Percentiles rank a stretch among this genome's conserved stretches.
Evolutionary conservation across 1,284 basidiomycete species (phyloP).

Genomic region (Puccinia triticina): DNA sequence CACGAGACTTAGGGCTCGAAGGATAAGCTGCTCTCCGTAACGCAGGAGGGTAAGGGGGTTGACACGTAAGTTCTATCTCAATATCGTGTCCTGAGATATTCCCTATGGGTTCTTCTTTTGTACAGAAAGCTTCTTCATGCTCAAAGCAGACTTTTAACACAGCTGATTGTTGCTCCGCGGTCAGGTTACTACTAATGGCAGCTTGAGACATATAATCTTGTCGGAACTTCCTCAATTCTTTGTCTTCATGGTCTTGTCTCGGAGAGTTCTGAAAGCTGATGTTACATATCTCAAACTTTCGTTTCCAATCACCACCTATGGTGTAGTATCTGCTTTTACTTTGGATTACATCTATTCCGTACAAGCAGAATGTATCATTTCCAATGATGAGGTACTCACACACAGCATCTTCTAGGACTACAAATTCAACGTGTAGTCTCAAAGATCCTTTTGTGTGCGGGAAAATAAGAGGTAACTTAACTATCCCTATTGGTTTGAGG

Average conservation of each 20-base stretch:
- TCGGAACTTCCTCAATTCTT: too few species aligned
- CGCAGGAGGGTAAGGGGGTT: not conserved
- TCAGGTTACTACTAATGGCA: too few species aligned
- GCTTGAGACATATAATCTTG: too few species aligned
- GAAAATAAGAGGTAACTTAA: too few species aligned
- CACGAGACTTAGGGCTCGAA: not conserved
- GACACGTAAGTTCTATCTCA: not conserved
- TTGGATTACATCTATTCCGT: conserved; percentile 12
- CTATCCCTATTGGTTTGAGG: not conserved
- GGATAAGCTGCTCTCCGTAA: conserved; percentile 13
- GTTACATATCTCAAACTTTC: conserved; percentile 20
- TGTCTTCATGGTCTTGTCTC: too few species aligned
- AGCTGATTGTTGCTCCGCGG: too few species aligned
- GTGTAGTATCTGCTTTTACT: conserved; percentile 26
- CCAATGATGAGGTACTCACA: conserved; percentile 18
- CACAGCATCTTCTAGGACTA: not conserved
- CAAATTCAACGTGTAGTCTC: too few species aligned
- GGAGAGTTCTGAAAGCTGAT: not conserved
- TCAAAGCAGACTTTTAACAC: too few species aligned
- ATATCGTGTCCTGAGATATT: conserved; percentile 24
- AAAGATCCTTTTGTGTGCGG: too few species aligned
- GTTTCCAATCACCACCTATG: conserved; percentile 31
- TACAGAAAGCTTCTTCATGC: conserved; percentile 15
- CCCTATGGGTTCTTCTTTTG: not conserved
- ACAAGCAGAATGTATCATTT: conserved; percentile 15